Base-by-base conservation (phyloP, 1,284 basidiomycete species). In the Malassezia furfur region DNA sequence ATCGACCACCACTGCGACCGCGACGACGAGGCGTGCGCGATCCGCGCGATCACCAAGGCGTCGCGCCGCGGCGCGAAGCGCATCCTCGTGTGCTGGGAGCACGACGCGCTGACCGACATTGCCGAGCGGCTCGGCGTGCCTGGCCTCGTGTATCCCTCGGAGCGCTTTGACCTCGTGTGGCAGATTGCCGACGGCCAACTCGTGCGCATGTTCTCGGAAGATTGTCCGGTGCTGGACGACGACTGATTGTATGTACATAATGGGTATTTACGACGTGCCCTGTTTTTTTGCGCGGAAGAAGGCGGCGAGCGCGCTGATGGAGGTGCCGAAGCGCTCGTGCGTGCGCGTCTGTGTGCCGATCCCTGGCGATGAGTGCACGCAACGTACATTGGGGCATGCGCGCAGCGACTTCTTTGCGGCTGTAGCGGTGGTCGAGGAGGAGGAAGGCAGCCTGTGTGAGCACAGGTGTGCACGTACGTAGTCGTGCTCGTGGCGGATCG, bases 271-370 rank as follows among this genome's bases (percentile, higher is more conserved):
- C 17, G 11, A 17, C 11, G 15, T 14, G 11, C 19, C 35, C 8
- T 10, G 41, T 2, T 25, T 43, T 39, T 52, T 58, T 5, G 40
- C 17, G 21, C 60, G 64, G 54, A 65, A 70, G 52, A 69, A 69
- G 4, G 52, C 54, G 11, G 64, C 70, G 1, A 91, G 75, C 51
- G 82, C 80, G 64, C 82, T 84, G 60, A 90, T 81, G 2, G 82
- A 82, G 54, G 82, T 81, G 6, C 86, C 86, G 76, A 90, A 96
- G 9, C 80, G 80, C 12, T 85, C 80, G 15, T 84, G 79, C 1
- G 84, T 78, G 31, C 78, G 73, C 17, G 88, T 76, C 35, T 81
- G 81, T 50, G 81, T 78, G 3, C 83, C 84, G 57, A 96, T 91
- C 93, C 68, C 36, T 41, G 21, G 14, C 19, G 21, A 34, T 38